Conservation (phyloP, 106 monocot genomes). For the Ottelia alismoides region DNA sequence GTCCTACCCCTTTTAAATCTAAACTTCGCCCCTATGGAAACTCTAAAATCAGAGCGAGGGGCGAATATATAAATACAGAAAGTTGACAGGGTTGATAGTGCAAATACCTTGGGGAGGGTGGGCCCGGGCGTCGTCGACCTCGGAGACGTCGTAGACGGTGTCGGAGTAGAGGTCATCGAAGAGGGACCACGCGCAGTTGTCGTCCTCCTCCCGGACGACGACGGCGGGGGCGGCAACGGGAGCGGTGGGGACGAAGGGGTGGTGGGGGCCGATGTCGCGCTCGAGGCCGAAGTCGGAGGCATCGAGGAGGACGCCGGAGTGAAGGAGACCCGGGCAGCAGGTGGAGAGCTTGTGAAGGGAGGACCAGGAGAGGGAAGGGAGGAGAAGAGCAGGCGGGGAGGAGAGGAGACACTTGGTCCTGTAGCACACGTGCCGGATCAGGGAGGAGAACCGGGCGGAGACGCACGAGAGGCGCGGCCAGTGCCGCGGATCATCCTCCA, state of each 20-base stretch:
- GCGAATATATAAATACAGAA: no score
- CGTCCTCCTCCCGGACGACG: not conserved
- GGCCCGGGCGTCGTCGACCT: no score
- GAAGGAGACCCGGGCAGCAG: conserved; percentile 83
- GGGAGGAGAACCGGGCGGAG: conserved; percentile 42
- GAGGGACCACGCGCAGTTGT: conserved; percentile 47
- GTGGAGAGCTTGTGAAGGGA: conserved; percentile 78
- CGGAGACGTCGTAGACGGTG: conserved; percentile 54
- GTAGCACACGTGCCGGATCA: conserved; percentile 38
- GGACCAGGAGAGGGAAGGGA: conserved; percentile 30
- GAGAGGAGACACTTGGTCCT: conserved; percentile 26
- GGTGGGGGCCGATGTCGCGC: conserved; percentile 63
- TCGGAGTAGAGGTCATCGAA: conserved; percentile 92
- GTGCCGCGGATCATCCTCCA: conserved; percentile 66
- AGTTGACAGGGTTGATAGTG: no score
- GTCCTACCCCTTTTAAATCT: no score
- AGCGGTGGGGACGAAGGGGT: not conserved
- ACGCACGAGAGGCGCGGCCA: conserved; percentile 62
- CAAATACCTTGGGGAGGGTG: no score
- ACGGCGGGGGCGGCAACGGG: not conserved
- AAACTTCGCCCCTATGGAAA: no score
- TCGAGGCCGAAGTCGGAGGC: conserved; percentile 82
- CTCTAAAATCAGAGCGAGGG: no score
- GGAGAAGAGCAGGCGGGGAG: not conserved
- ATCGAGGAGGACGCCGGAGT: conserved; percentile 78